These are phyloP conservation scores for Talaromyces pinophilus DNA, from an alignment of 2,329 filamentous ascomycete species.

Conservation along the genomic window DNA sequence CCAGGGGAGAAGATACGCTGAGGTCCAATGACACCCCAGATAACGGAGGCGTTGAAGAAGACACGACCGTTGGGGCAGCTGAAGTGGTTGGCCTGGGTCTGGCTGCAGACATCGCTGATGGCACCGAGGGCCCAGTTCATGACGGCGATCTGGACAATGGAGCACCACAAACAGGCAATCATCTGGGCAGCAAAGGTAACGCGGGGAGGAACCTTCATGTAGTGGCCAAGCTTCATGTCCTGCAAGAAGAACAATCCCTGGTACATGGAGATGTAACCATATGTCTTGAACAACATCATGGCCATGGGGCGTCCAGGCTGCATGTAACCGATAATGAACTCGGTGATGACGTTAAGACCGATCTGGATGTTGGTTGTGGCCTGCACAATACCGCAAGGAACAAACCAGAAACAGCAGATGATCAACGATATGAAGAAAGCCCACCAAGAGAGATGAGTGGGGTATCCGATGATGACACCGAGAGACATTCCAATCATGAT, in stretches of 20 bases:
- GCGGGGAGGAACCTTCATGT: conserved; percentile 60
- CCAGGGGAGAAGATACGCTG: conserved; percentile 66
- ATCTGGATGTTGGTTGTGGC: conserved; percentile 68
- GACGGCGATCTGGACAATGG: conserved; percentile 51
- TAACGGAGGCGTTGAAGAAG: conserved; percentile 69
- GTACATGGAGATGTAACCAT: conserved; percentile 68
- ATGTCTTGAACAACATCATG: conserved; percentile 79
- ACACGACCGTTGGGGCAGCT: conserved; percentile 60
- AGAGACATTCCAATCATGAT: conserved; percentile 55
- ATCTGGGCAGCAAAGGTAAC: conserved; percentile 56
- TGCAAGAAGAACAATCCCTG: conserved; percentile 66
- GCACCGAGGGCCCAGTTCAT: conserved; percentile 51
- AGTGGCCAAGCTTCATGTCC: conserved; percentile 67
- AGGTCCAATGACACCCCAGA: conserved; percentile 74
- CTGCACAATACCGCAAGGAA: conserved; percentile 65
- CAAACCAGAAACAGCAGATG: conserved; percentile 64
- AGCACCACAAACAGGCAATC: conserved; percentile 53
- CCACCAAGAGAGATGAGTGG: conserved; percentile 72
- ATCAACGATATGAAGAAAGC: conserved; percentile 66
- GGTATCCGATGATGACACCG: conserved; percentile 54
- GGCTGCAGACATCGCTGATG: conserved; percentile 66
- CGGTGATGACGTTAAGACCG: conserved; percentile 71
- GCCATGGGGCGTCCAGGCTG: conserved; percentile 68
- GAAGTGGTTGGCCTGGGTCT: conserved; percentile 60
- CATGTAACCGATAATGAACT: conserved; percentile 73